phyloP scores from a whole-genome alignment of 129 eudicot species.

The Centaurea solstitialis region DNA sequence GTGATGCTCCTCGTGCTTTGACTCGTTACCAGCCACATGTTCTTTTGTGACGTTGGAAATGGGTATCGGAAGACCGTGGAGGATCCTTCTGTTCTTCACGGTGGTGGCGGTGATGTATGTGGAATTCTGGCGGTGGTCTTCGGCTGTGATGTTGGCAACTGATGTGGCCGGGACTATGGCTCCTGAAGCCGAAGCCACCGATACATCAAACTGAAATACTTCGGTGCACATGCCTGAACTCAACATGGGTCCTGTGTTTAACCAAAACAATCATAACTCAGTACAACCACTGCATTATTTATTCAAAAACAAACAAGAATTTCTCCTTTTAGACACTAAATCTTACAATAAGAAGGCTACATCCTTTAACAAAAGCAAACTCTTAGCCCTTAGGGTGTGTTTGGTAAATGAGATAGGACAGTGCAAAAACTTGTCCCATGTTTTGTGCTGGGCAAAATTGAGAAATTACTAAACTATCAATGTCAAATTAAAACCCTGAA shows the following conservation, averaged over 20 bases:
- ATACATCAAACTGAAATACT: conserved; percentile 93
- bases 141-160: conserved; percentile 44
- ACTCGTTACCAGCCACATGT: conserved; percentile 29
- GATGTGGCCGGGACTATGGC: conserved; percentile 66
- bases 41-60: conserved; percentile 61
- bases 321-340: neutral
- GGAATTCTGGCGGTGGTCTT: conserved; percentile 44
- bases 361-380: neutral
- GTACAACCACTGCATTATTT: neutral
- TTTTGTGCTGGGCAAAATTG: neutral
- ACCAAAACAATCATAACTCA: neutral
- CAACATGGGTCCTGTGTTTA: conserved; percentile 89
- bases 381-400: neutral
- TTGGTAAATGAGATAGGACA: neutral
- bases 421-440: neutral
- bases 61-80: conserved; percentile 67
- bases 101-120: conserved; percentile 43
- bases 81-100: conserved; percentile 76
- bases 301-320: neutral
- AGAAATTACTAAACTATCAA: neutral
- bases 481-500: neutral
- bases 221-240: conserved; percentile 94
- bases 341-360: neutral
- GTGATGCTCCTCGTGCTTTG: conserved; percentile 46
- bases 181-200: conserved; percentile 60